phyloP scores from a whole-genome alignment of 495 filamentous ascomycete species.

The Parachaetomium inaequale region DNA sequence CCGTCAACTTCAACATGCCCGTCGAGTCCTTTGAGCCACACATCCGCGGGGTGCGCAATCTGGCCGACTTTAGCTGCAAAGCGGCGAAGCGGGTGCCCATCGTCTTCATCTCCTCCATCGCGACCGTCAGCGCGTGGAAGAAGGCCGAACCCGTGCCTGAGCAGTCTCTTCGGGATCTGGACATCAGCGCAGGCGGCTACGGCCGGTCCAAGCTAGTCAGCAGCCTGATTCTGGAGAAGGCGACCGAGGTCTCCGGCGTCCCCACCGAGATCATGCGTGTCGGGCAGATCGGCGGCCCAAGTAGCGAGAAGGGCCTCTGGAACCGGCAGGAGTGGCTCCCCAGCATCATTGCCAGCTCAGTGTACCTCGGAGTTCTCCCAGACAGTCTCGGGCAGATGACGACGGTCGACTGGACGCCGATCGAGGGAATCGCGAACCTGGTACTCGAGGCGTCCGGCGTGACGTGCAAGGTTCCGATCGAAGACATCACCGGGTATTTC shows the following conservation, averaged over 20 bases:
- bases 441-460: slow-evolving; percentile 39
- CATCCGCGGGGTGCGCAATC: slow-evolving; percentile 49
- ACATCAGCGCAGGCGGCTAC: slow-evolving; percentile 48
- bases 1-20: slow-evolving; percentile 58
- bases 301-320: slow-evolving; percentile 45
- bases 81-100: slow-evolving; percentile 46
- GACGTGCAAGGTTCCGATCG: slow-evolving; percentile 21
- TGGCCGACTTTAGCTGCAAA: slow-evolving; percentile 50
- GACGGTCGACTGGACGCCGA: slow-evolving; percentile 54
- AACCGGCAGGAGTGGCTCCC: slow-evolving; percentile 59
- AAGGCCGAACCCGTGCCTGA: slow-evolving; percentile 44
- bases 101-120: slow-evolving; percentile 54
- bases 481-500: slow-evolving; percentile 42
- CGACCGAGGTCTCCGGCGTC: slow-evolving; percentile 36
- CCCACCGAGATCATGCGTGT: slow-evolving; percentile 49
- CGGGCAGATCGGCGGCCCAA: slow-evolving; percentile 57
- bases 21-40: slow-evolving; percentile 54
- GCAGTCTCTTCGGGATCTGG: slow-evolving; percentile 39
- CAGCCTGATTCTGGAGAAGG: slow-evolving; percentile 49
- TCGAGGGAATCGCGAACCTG: slow-evolving; percentile 42
- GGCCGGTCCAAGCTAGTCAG: slow-evolving; percentile 54
- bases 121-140: slow-evolving; percentile 39
- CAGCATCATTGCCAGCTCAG: slow-evolving; percentile 42
- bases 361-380: slow-evolving; percentile 42
- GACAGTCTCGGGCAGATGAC: slow-evolving; percentile 37